phyloP scores from a whole-genome alignment of 2,329 filamentous ascomycete genomes.

The Ophiostoma perfectum region DNA sequence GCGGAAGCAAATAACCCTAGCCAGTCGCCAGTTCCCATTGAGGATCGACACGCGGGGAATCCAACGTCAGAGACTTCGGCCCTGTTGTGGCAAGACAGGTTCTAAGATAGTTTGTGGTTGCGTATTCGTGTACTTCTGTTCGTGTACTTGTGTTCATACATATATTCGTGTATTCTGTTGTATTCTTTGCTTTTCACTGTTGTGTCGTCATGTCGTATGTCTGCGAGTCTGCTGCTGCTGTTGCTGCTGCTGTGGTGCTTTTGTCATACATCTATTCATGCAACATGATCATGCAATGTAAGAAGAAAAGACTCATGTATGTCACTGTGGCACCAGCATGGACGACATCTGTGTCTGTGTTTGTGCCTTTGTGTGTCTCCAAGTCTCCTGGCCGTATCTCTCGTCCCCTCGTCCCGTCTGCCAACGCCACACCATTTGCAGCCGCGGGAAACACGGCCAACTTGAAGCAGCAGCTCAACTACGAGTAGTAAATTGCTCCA shows the following conservation, averaged over 20 bases:
- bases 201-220: not conserved
- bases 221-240: not conserved
- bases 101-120: too few relatives aligned
- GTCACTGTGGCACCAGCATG: not conserved
- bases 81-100: not conserved
- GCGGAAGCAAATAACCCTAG: too few relatives aligned
- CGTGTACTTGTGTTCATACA: not conserved
- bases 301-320: not conserved
- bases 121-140: not conserved
- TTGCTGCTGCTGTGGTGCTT: not conserved
- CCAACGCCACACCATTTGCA: too few relatives aligned
- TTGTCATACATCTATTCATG: not conserved
- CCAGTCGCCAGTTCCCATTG: not conserved
- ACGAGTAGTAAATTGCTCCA: too few relatives aligned
- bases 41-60: constrained; percentile 1
- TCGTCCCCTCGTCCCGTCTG: too few relatives aligned
- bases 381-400: too few relatives aligned
- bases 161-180: not conserved
- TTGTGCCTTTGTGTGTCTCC: too few relatives aligned
- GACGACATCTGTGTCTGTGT: not conserved
- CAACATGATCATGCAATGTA: not conserved
- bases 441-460: too few relatives aligned
- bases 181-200: not conserved
- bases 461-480: too few relatives aligned
- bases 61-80: not conserved